phyloP scores from a whole-genome alignment of 2,329 filamentous ascomycete genomes.

The Gyromitra esculenta region DNA sequence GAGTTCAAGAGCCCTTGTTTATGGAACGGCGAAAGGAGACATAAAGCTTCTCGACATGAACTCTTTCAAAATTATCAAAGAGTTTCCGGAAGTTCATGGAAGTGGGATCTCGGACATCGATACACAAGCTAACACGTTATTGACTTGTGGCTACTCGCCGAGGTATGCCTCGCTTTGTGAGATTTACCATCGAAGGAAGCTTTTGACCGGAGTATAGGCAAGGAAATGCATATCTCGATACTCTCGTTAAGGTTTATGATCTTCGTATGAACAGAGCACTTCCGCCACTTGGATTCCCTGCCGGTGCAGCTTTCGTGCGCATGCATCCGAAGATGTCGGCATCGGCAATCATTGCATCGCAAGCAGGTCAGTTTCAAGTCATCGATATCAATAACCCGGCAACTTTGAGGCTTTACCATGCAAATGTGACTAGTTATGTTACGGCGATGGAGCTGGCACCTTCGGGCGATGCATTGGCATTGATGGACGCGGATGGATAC shows the following conservation, averaged over 20 bases:
- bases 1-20: constrained; percentile 85
- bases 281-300: constrained; percentile 89
- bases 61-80: constrained; percentile 80
- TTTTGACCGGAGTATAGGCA: constrained; percentile 45
- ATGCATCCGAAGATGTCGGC: constrained; percentile 97
- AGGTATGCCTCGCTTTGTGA: constrained; percentile 66
- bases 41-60: constrained; percentile 87
- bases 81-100: constrained; percentile 84
- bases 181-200: background rate
- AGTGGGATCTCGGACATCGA: constrained; percentile 96
- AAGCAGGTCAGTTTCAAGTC: constrained; percentile 91
- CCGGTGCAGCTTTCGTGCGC: constrained; percentile 90
- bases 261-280: constrained; percentile 88
- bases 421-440: constrained; percentile 78
- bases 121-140: constrained; percentile 90
- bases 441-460: constrained; percentile 85
- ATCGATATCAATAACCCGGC: constrained; percentile 95
- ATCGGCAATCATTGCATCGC: constrained; percentile 91
- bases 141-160: constrained; percentile 92
- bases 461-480: constrained; percentile 83
- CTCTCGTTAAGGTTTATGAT: constrained; percentile 94
- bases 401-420: constrained; percentile 83
- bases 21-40: constrained; percentile 81
- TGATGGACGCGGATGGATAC: constrained; percentile 80
- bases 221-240: constrained; percentile 70